Percentiles rank a stretch among this genome's conserved stretches.
These are phyloP conservation scores for Syncephalis plumigaleata DNA, from an alignment of 371 early-diverging fungal species.

Conservation along the genomic window DNA sequence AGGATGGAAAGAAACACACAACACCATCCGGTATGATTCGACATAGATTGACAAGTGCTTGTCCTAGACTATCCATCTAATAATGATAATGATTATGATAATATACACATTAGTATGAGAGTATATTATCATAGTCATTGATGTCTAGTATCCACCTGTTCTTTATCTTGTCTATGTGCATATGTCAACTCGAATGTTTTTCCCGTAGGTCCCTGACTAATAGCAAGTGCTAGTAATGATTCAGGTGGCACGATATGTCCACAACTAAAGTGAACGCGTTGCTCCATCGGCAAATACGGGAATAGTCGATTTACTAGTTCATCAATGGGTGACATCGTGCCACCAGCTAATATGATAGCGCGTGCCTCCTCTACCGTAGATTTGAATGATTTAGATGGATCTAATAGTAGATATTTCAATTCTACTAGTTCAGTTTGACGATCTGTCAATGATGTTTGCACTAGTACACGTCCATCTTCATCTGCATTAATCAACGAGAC, in stretches of 20 bases:
- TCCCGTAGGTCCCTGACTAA: slow-evolving; percentile 44
- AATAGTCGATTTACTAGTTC: slow-evolving; percentile 30
- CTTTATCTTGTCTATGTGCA: slow-evolving; percentile 32
- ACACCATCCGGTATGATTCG: slow-evolving; percentile 84
- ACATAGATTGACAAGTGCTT: slow-evolving; percentile 48
- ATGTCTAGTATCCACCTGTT: slow-evolving; percentile 18
- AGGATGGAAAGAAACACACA: slow-evolving; percentile 89
- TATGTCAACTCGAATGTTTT: slow-evolving; percentile 47
- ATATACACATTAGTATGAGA: too few relatives aligned
- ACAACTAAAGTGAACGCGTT: slow-evolving; percentile 47
- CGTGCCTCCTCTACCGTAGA: slow-evolving; percentile 63
- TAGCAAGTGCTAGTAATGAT: slow-evolving; percentile 38
- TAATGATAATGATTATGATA: too few relatives aligned
- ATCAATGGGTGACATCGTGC: slow-evolving; percentile 84
- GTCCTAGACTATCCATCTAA: slow-evolving; percentile 56
- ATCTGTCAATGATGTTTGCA: slow-evolving; percentile 8
- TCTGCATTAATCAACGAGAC: slow-evolving; percentile 39
- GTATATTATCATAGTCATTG: slow-evolving; percentile 1
- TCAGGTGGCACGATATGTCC: slow-evolving; percentile 58
- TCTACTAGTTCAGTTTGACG: slow-evolving; percentile 9
- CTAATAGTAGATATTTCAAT: slow-evolving; percentile 60
- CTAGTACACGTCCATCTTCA: slow-evolving; percentile 49
- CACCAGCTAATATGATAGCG: slow-evolving; percentile 84
- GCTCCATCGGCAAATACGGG: slow-evolving; percentile 19
- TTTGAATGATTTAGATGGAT: slow-evolving; percentile 69